Conservation (phyloP, 352 stramenopile genomes). For the Peronospora tabacina region DNA sequence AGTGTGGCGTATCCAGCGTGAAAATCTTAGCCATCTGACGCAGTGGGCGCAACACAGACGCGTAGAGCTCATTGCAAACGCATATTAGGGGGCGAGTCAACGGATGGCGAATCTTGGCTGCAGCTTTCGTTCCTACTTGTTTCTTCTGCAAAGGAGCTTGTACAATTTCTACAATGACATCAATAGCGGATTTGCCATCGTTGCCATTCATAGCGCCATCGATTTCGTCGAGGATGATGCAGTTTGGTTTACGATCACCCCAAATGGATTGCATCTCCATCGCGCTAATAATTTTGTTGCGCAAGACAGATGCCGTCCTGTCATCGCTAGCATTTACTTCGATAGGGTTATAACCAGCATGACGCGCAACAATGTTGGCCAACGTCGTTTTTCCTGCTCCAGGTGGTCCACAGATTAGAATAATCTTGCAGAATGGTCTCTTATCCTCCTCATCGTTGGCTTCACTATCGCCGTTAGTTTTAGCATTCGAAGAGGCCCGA, state of each 20-base stretch:
- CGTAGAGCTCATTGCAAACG: constrained; percentile 98
- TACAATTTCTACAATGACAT: constrained; percentile 90
- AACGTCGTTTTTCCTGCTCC: constrained; percentile 96
- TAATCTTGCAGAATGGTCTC: constrained; percentile 76
- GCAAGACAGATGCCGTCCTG: constrained; percentile 86
- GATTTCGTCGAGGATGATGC: constrained; percentile 97
- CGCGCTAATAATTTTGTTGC: constrained; percentile 86
- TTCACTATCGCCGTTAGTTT: constrained; percentile 4
- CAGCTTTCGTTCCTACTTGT: constrained; percentile 31
- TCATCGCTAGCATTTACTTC: constrained; percentile 99
- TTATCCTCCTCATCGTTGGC: constrained; percentile 43
- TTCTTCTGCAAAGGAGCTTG: constrained; percentile 65
- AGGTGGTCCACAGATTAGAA: constrained; percentile 92
- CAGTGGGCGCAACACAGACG: constrained; percentile 90
- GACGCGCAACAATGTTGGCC: constrained; percentile 91
- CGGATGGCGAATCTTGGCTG: constrained; percentile 47
- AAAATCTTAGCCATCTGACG: constrained; percentile 92
- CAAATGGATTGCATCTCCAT: constrained; percentile 90
- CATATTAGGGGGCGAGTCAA: constrained; percentile 94
- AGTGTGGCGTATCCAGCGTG: constrained; percentile 80
- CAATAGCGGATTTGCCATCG: constrained; percentile 80
- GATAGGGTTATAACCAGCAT: constrained; percentile 95
- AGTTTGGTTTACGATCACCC: constrained; percentile 89
- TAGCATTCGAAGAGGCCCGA: constrained; percentile 1
- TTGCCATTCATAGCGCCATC: constrained; percentile 91